phyloP scores from a whole-genome alignment of 1,139 yeast species.

The Wickerhamomyces sp. region DNA sequence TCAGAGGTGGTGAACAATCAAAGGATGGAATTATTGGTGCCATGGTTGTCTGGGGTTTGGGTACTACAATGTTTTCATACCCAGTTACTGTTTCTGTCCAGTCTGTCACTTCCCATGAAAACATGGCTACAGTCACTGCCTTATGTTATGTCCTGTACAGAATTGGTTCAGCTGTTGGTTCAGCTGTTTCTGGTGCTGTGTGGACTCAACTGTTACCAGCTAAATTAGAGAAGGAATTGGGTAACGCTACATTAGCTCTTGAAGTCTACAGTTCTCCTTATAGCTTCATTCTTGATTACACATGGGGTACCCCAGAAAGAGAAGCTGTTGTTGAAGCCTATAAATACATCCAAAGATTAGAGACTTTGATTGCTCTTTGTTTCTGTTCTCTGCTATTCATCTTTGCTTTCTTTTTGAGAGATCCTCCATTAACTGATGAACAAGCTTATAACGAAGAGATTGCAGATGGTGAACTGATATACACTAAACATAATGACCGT shows the following conservation, averaged over 20 bases:
- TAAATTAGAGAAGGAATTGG: conserved; percentile 12
- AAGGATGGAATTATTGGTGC: conserved; percentile 63
- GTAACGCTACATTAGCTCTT: conserved; percentile 34
- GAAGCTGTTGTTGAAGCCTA: conserved; percentile 53
- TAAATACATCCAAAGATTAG: conserved; percentile 52
- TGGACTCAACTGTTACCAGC: conserved; percentile 48
- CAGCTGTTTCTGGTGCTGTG: conserved; percentile 54
- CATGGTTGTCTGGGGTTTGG: conserved; percentile 62
- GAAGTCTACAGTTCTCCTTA: conserved; percentile 54
- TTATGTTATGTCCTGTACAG: conserved; percentile 51
- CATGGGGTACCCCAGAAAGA: conserved; percentile 63
- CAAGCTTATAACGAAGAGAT: conserved; percentile 29
- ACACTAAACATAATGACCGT: conserved; percentile 37
- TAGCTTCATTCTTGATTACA: conserved; percentile 38
- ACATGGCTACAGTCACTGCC: conserved; percentile 61
- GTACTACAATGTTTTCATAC: conserved; percentile 69
- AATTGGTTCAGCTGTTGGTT: conserved; percentile 53
- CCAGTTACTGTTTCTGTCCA: conserved; percentile 64
- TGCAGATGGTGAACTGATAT: conserved; percentile 35
- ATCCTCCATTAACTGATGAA: conserved; percentile 39
- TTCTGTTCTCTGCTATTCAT: conserved; percentile 50
- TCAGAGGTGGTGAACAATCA: conserved; percentile 48
- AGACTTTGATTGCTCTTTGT: conserved; percentile 53
- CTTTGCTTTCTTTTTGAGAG: conserved; percentile 49
- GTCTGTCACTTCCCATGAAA: conserved; percentile 56